Percentiles rank a stretch among this genome's conserved stretches.
Conservation (phyloP, 2,329 filamentous ascomycete species). For the Blastomyces emzantsi region DNA sequence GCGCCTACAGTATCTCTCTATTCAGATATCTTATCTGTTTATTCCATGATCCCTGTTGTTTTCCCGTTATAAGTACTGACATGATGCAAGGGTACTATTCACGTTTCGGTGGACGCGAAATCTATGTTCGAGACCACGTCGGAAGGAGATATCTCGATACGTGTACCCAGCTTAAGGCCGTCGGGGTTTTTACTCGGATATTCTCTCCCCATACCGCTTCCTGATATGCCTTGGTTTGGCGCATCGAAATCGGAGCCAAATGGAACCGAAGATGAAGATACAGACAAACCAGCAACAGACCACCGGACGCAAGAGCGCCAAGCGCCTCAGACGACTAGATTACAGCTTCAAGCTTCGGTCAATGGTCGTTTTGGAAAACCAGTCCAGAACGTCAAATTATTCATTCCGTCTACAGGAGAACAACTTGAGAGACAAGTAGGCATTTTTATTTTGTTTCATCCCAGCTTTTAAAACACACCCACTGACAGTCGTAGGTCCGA, state of each 20-base stretch:
- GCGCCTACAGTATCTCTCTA: neutral
- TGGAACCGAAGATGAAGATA: conserved; percentile 17
- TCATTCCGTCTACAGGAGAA: conserved; percentile 22
- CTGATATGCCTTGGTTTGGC: conserved; percentile 19
- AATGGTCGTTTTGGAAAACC: conserved; percentile 24
- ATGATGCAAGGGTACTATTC: conserved; percentile 23
- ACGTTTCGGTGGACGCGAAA: conserved; percentile 29
- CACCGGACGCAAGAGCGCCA: conserved; percentile 10
- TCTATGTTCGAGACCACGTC: conserved; percentile 26
- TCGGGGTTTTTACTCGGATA: conserved; percentile 26
- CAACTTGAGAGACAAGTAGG: conserved; percentile 23
- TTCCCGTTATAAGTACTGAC: conserved; percentile 5
- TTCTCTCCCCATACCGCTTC: conserved; percentile 29
- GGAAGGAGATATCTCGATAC: conserved; percentile 24
- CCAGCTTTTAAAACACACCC: neutral
- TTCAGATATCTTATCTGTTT: neutral
- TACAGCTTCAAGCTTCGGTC: conserved; percentile 28
- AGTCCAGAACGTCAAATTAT: conserved; percentile 19
- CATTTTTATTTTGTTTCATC: conserved; percentile 4
- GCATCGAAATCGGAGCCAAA: conserved; percentile 11
- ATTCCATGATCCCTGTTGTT: neutral
- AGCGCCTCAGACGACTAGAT: conserved; percentile 16
- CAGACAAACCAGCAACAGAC: conserved; percentile 9
- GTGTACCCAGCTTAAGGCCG: conserved; percentile 22
- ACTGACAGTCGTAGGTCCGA: conserved; percentile 23